These are phyloP conservation scores for Chrysoporthe austroafricana DNA, from an alignment of 2,329 filamentous ascomycete genomes.

Conservation along the genomic window DNA sequence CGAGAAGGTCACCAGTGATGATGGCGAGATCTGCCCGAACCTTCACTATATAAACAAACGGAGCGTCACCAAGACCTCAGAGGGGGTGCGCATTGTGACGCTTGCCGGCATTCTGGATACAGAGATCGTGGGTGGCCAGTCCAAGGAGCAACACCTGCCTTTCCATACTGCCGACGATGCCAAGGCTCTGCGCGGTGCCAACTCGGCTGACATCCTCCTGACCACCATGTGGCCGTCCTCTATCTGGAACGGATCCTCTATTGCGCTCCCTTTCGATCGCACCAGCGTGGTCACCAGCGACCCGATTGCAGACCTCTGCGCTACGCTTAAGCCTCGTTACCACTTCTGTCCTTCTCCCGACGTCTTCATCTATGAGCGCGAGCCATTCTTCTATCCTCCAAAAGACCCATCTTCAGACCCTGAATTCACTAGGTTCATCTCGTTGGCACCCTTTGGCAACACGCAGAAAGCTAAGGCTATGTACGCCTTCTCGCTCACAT, in stretches of 20 bases:
- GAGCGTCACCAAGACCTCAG: conserved; percentile 84
- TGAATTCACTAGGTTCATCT: conserved; percentile 84
- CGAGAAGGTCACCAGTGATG: conserved; percentile 73
- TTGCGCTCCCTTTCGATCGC: conserved; percentile 58
- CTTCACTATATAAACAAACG: conserved; percentile 88
- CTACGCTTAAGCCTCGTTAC: conserved; percentile 84
- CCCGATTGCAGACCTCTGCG: conserved; percentile 77
- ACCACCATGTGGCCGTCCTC: conserved; percentile 84
- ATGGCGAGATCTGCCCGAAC: conserved; percentile 78
- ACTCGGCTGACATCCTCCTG: conserved; percentile 82
- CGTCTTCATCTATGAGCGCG: conserved; percentile 81
- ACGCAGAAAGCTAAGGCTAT: conserved; percentile 76
- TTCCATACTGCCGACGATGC: conserved; percentile 79
- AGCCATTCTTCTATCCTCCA: conserved; percentile 80
- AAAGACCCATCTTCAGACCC: conserved; percentile 41
- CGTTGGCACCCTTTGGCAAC: conserved; percentile 80
- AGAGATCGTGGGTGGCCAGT: conserved; percentile 60
- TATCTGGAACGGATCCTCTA: conserved; percentile 71
- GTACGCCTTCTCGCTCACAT: conserved; percentile 75
- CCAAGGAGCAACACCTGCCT: conserved; percentile 75
- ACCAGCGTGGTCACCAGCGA: conserved; percentile 59
- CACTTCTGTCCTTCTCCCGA: conserved; percentile 75
- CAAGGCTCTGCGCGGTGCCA: conserved; percentile 73
- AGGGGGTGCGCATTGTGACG: conserved; percentile 85
- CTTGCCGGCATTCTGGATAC: conserved; percentile 75